phyloP scores from a whole-genome alignment of 2,329 filamentous ascomycete genomes.

The Chrysoporthe cubensis region DNA sequence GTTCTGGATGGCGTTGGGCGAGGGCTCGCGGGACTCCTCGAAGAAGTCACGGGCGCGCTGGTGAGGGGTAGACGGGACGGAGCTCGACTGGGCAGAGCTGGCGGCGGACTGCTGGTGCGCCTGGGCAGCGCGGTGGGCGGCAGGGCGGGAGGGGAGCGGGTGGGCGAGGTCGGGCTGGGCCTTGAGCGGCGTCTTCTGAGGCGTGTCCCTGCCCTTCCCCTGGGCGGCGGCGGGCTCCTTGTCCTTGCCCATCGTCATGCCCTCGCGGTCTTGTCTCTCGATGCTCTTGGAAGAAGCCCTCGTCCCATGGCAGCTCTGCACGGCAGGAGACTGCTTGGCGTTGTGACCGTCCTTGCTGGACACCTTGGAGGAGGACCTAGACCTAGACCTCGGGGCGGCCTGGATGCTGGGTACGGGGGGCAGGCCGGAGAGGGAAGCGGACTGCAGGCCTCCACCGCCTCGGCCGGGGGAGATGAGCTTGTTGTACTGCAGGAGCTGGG shows the following conservation, averaged over 20 bases:
- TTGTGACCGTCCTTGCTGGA: slow-evolving; percentile 56
- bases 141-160: slow-evolving; percentile 30
- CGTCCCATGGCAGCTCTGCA: slow-evolving; percentile 67
- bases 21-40: slow-evolving; percentile 75
- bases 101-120: slow-evolving; percentile 35
- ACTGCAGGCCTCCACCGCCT: slow-evolving; percentile 55
- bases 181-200: slow-evolving; percentile 55
- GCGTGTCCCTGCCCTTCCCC: slow-evolving; percentile 40
- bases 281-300: slow-evolving; percentile 57
- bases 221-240: neutral
- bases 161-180: slow-evolving; percentile 39
- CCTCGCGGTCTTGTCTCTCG: slow-evolving; percentile 64
- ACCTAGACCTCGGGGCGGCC: slow-evolving; percentile 57
- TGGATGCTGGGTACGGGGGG: slow-evolving; percentile 61
- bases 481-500: slow-evolving; percentile 68
- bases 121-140: slow-evolving; percentile 21
- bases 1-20: slow-evolving; percentile 74
- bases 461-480: slow-evolving; percentile 63
- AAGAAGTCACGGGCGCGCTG: slow-evolving; percentile 85
- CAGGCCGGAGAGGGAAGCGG: slow-evolving; percentile 58
- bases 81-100: slow-evolving; percentile 69
- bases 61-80: slow-evolving; percentile 90
- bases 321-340: slow-evolving; percentile 47
- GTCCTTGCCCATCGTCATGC: slow-evolving; percentile 59
- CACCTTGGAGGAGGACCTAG: slow-evolving; percentile 64